Conservation (phyloP, 2,329 filamentous ascomycete genomes). For the Apiospora koreana region DNA sequence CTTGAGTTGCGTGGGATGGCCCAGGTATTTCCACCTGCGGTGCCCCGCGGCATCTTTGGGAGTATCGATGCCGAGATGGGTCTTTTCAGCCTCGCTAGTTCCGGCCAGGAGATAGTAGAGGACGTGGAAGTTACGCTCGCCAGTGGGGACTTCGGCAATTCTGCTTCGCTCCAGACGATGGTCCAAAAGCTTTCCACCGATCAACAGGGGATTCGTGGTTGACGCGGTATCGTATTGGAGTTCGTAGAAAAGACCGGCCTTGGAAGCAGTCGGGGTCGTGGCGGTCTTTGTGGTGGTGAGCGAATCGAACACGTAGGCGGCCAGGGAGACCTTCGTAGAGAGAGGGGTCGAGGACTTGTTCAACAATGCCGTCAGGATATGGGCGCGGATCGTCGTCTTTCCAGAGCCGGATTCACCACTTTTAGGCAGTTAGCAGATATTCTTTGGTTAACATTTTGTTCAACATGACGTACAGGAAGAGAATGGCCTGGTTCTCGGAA, state of each 20-base stretch:
- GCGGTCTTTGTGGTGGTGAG: conserved; percentile 96
- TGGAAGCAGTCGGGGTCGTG: conserved; percentile 93
- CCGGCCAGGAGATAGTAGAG: conserved; percentile 94
- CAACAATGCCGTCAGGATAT: conserved; percentile 82
- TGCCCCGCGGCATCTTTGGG: conserved; percentile 47
- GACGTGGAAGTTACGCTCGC: conserved; percentile 94
- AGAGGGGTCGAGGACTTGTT: conserved; percentile 90
- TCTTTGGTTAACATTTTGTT: conserved; percentile 5
- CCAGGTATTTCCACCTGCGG: conserved; percentile 93
- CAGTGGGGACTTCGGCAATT: conserved; percentile 88
- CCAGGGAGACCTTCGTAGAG: conserved; percentile 89
- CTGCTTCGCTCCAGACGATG: conserved; percentile 91
- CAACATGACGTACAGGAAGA: conserved; percentile 76
- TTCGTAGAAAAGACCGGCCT: conserved; percentile 93
- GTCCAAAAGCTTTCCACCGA: conserved; percentile 92
- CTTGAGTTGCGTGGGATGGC: conserved; percentile 94
- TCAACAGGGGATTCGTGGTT: conserved; percentile 79
- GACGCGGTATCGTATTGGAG: conserved; percentile 93
- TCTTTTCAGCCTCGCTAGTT: conserved; percentile 86
- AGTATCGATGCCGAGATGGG: conserved; percentile 69
- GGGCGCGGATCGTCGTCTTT: conserved; percentile 91
- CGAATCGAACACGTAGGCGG: conserved; percentile 93
- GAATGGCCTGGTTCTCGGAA: conserved; percentile 88
- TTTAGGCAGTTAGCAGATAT: conserved; percentile 17
- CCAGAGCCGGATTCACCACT: conserved; percentile 95